Evolutionary conservation across 805 yeast species (phyloP), one percentile per base, ranked within the genome.

Genomic region (Phaffomyces opuntiae): DNA sequence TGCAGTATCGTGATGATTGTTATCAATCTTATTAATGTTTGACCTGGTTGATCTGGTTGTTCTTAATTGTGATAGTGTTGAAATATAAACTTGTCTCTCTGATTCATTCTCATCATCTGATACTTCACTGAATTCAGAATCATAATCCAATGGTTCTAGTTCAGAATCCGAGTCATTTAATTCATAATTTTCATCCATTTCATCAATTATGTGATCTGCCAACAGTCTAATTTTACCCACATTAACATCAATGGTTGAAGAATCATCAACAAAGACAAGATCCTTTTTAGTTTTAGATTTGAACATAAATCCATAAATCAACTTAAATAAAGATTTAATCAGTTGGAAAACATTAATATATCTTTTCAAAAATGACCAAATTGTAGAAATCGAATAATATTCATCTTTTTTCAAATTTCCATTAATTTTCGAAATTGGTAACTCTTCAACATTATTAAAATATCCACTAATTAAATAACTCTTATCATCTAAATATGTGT

Each of bases 401-500:
- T 29, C 31, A 29, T 29, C 13, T 29, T 29, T 29, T 29, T 11
- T 29, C 31, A 29, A 29, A 29, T 4, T 29, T 2, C 13, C 31
- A 9, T 29, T 29, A 11, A 29, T 29, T 36, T 41, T 25, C 8
- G n/a, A 34, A 17, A 51, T 56, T 3, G 57, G 60, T 32, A 62
- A 48, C 38, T 54, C 54, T 24, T 66, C 57, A 33, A 53, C 4
- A 33, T 51, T 48, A 37, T 57, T 57, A 42, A 56, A 51, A 45
- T 54, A 56, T 3, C 48, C 49, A 40, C 57, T 59, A 14, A 51
- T 5, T n/a, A 52, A 46, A 48, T 51, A 55, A 21, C 47, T 46
- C 37, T 42, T 42, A 36, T 43, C 38, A 43, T 79, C 84, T 17
- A 82, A 48, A 77, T 81, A 84, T 0, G 86, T 82, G 13, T 67